These are phyloP conservation scores for Penicillium ucsense DNA, from an alignment of 495 filamentous ascomycete genomes.

Conservation along the genomic window DNA sequence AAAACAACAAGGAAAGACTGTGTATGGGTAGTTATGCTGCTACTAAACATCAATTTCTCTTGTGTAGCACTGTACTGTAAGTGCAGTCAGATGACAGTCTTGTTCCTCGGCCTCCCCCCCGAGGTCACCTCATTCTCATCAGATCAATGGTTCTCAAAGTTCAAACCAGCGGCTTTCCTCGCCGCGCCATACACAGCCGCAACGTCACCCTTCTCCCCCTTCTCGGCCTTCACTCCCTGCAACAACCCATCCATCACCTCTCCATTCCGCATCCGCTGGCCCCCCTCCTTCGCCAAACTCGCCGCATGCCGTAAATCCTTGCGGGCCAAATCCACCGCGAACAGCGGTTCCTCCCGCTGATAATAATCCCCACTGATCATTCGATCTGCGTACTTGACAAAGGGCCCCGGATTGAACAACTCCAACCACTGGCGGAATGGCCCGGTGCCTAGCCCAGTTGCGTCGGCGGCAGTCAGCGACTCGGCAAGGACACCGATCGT, in stretches of 20 bases:
- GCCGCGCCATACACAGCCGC: slow-evolving; percentile 75
- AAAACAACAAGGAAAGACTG: too few relatives aligned
- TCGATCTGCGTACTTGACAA: slow-evolving; percentile 59
- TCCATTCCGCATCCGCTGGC: slow-evolving; percentile 52
- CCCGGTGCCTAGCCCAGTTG: slow-evolving; percentile 62
- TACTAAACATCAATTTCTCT: too few relatives aligned
- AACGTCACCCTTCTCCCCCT: slow-evolving; percentile 69
- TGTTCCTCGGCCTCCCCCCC: too few relatives aligned
- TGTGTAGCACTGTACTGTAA: too few relatives aligned
- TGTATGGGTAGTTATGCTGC: too few relatives aligned
- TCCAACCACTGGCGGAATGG: slow-evolving; percentile 60
- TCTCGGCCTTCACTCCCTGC: slow-evolving; percentile 57
- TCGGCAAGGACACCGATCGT: slow-evolving; percentile 75
- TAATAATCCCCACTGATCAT: slow-evolving; percentile 71
- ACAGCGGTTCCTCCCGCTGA: slow-evolving; percentile 62
- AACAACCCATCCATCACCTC: slow-evolving; percentile 63
- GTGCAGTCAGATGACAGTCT: too few relatives aligned
- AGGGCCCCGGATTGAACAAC: slow-evolving; percentile 44
- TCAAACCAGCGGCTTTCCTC: slow-evolving; percentile 57
- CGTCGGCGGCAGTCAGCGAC: slow-evolving; percentile 68
- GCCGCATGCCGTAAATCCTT: slow-evolving; percentile 79
- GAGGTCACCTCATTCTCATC: background rate
- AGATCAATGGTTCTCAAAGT: slow-evolving; percentile 47
- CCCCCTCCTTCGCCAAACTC: slow-evolving; percentile 51
- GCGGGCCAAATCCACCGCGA: slow-evolving; percentile 74